phyloP scores from a whole-genome alignment of 768 basidiomycete genomes.

The Phylloporus sp. region DNA sequence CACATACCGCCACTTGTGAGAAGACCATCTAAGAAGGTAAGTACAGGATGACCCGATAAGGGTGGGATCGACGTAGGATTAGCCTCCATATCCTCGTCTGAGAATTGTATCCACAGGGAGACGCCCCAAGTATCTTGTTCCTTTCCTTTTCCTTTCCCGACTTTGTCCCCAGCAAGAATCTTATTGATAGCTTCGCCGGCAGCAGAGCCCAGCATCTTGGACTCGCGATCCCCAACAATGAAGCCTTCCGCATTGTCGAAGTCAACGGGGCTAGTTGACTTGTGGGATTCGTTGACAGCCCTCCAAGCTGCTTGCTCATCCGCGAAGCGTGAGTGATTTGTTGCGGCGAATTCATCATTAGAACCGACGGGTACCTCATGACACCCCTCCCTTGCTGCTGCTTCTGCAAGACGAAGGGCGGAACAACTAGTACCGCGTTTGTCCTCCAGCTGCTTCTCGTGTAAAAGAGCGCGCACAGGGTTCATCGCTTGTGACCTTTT shows the following conservation, averaged over 20 bases:
- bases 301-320: constrained; percentile 38
- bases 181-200: constrained; percentile 40
- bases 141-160: constrained; percentile 23
- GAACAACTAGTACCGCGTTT: constrained; percentile 34
- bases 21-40: constrained; percentile 30
- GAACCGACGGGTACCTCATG: constrained; percentile 16
- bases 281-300: constrained; percentile 30
- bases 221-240: constrained; percentile 35
- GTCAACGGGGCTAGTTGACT: constrained; percentile 14
- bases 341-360: constrained; percentile 20
- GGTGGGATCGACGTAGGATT: constrained; percentile 8
- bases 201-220: constrained; percentile 25
- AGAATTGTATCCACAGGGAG: constrained; percentile 29
- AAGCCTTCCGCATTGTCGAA: constrained; percentile 22
- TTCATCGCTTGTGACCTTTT: constrained; percentile 33
- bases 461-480: constrained; percentile 51
- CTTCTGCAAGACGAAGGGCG: constrained; percentile 45
- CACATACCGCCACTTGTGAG: constrained; percentile 34
- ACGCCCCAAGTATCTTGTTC: constrained; percentile 26
- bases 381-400: constrained; percentile 31
- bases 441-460: constrained; percentile 40
- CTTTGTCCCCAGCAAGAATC: constrained; percentile 41
- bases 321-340: constrained; percentile 17
- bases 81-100: constrained; percentile 19
- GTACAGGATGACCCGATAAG: constrained; percentile 23